Evolutionary conservation across 768 basidiomycete species (phyloP), one percentile per base, ranked within the genome.

Genomic region (Termitomyces sp.): DNA sequence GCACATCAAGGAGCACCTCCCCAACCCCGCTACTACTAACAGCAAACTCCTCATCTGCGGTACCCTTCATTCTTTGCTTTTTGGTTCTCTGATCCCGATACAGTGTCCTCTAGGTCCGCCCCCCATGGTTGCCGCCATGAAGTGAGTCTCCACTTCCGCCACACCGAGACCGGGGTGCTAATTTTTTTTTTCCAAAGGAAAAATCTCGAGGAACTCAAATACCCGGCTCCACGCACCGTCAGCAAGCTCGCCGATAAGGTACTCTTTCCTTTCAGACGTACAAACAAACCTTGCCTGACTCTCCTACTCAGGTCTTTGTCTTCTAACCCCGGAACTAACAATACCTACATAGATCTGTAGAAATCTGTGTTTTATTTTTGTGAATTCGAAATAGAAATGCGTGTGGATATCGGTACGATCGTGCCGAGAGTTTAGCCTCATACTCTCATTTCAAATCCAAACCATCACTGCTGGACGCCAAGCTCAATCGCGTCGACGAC

Each of bases 181-280:
- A 43, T 41, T 30, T 56, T 50, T 41, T 28, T 56, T 50, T 26
- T 28, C 46, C 48, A 1, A 23, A 94, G 92, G 78, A 93, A 89
- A 80, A 86, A 96, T 69, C 82, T 99, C 21, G 87, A 83, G 30
- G 89, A 88, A 53, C 84, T 99, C 67, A 85, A 83, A 62, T 97
- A 93, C 75, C 87, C 92, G 43, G 83, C 86, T 28, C 93, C 97
- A 5, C 83, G 89, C 61, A 84, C 92, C 7, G 80, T 97, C 73
- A 94, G 90, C 83, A 99, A 98, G 77, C 83, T 95, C 47, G 87
- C 81, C 53, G 95, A 98, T 70, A 84, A 91, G 81, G 91, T 87
- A 67, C 44, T 53, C 33, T 21, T 30, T 40, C 11, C 52, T 54
- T 31, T 44, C 4, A n/a, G 59, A 35, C 42, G 10, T 38, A 9